A percentile compares a stretch with the other conserved stretches of the same genome.
phyloP scores from a whole-genome alignment of 768 basidiomycete genomes.

The Solioccasus polychromus region DNA sequence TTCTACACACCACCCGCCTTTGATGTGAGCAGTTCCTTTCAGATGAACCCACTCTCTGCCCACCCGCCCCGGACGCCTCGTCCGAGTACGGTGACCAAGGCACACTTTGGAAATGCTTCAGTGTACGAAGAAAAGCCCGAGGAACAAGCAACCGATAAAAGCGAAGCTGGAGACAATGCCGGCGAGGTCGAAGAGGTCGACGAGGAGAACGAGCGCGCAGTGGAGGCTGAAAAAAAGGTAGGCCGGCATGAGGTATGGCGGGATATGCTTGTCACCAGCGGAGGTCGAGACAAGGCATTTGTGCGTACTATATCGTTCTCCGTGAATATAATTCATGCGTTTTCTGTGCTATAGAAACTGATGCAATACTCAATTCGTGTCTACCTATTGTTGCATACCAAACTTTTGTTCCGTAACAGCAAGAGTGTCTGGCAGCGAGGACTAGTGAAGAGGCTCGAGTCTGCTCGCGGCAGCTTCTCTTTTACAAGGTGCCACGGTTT shows the following conservation, averaged over 20 bases:
- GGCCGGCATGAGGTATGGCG: constrained; percentile 71
- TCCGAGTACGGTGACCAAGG: constrained; percentile 22
- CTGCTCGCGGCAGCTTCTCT: constrained; percentile 58
- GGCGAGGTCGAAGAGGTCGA: constrained; percentile 44
- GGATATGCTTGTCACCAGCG: constrained; percentile 73
- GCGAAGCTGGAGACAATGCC: constrained; percentile 13
- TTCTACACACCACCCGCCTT: constrained; percentile 56
- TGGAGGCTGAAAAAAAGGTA: constrained; percentile 46
- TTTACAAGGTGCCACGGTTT: constrained; percentile 57
- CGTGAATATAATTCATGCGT: background rate
- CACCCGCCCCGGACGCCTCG: constrained; percentile 79
- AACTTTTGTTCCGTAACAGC: constrained; percentile 46
- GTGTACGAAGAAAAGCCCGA: constrained; percentile 47
- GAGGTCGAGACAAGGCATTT: constrained; percentile 82
- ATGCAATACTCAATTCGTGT: constrained; percentile 81
- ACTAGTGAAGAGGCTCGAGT: constrained; percentile 56
- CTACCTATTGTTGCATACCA: constrained; percentile 67
- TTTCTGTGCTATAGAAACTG: constrained; percentile 57
- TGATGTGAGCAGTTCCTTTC: constrained; percentile 61
- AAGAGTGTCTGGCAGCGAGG: constrained; percentile 50
- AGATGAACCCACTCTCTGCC: constrained; percentile 77
- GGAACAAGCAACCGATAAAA: constrained; percentile 24
- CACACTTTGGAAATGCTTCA: constrained; percentile 23
- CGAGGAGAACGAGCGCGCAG: constrained; percentile 45
- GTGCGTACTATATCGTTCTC: constrained; percentile 43